These are phyloP conservation scores for Carex littledalei DNA, from an alignment of 176 grass and related monocot genomes.

Conservation along the genomic window DNA sequence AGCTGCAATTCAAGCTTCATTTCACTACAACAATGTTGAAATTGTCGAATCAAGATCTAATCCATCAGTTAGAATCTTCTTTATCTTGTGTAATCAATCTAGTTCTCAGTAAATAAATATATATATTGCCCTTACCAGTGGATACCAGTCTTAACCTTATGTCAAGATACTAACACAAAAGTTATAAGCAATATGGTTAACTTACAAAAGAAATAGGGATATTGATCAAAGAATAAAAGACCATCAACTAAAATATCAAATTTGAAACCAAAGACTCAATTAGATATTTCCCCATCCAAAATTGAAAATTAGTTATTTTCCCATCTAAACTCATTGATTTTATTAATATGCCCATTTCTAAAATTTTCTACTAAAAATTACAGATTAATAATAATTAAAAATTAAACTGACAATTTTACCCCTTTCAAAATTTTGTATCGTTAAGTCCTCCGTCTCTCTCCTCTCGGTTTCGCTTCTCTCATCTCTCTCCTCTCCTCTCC, in stretches of 20 bases:
- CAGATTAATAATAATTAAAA: too few relatives aligned
- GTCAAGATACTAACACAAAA: constrained; percentile 16
- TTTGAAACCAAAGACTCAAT: neutral
- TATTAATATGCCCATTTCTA: too few relatives aligned
- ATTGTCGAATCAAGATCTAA: constrained; percentile 42
- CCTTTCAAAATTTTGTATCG: too few relatives aligned
- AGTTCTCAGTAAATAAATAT: neutral
- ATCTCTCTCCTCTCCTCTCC: too few relatives aligned
- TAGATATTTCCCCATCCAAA: too few relatives aligned
- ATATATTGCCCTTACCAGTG: neutral
- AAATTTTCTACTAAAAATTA: too few relatives aligned
- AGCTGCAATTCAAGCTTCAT: constrained; percentile 59
- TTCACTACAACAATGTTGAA: constrained; percentile 77
- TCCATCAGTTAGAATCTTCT: constrained; percentile 27
- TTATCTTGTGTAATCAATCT: neutral
- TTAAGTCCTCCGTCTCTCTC: too few relatives aligned
- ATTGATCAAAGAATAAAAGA: neutral
- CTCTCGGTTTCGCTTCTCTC: too few relatives aligned
- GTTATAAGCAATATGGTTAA: constrained; percentile 8
- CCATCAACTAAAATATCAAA: neutral
- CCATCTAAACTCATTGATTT: too few relatives aligned
- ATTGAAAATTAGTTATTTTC: too few relatives aligned
- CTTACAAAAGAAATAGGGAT: constrained; percentile 3
- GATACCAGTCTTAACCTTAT: neutral
- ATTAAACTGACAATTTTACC: too few relatives aligned